phyloP scores from a whole-genome alignment of 495 filamentous ascomycete species.

The Penicillium samsonianum region DNA sequence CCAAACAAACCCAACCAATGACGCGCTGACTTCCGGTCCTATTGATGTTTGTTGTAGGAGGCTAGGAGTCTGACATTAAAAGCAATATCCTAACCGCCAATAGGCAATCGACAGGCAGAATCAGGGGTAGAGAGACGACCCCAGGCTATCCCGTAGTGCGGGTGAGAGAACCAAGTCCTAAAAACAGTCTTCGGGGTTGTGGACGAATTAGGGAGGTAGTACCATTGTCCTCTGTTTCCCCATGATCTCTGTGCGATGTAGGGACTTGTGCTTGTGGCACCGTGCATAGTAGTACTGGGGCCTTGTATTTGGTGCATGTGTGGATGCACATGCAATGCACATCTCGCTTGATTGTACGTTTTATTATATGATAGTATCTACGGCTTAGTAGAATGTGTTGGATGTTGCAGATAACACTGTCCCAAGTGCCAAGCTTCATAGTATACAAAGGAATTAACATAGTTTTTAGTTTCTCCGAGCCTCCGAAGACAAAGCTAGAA shows the following conservation, averaged over 20 bases:
- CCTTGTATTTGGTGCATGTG: neutral
- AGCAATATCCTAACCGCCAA: neutral
- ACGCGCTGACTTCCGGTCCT: neutral
- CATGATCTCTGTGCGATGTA: slow-evolving; percentile 9
- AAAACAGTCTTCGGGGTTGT: slow-evolving; percentile 14
- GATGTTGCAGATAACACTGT: too few relatives aligned
- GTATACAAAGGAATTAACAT: too few relatives aligned
- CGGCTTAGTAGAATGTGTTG: too few relatives aligned
- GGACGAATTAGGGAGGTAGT: slow-evolving; percentile 16
- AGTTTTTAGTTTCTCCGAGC: neutral
- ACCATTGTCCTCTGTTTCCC: slow-evolving; percentile 5
- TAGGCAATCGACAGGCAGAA: neutral
- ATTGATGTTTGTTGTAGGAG: neutral
- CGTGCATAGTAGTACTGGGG: neutral
- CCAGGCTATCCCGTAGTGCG: neutral
- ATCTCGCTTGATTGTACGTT: neutral
- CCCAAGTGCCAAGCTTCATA: too few relatives aligned
- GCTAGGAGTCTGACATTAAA: neutral
- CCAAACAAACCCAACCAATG: neutral
- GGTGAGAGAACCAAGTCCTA: neutral
- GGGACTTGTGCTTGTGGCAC: slow-evolving; percentile 4
- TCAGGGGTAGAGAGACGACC: neutral
- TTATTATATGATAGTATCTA: neutral
- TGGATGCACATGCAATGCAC: neutral
- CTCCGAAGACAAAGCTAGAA: neutral